phyloP scores from a whole-genome alignment of 1,284 basidiomycete genomes.

The Meira miltonrushii region DNA sequence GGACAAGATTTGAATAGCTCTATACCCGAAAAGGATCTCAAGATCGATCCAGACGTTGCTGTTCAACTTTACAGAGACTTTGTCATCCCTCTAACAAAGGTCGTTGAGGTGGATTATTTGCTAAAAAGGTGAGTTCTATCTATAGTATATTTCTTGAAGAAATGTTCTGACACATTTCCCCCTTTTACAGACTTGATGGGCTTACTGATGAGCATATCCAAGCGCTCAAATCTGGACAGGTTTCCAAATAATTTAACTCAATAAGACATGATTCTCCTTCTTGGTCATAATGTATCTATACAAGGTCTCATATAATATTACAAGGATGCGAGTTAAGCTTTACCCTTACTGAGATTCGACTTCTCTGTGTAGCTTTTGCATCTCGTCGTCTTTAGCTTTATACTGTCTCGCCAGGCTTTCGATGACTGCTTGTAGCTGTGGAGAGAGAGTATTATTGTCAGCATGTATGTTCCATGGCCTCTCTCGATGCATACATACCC shows the following conservation, averaged over 20 bases:
- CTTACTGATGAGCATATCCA: conserved; percentile 1
- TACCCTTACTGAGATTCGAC: background rate
- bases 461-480: background rate
- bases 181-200: conserved; percentile 5
- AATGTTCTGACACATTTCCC: background rate
- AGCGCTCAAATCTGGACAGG: background rate
- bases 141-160: background rate
- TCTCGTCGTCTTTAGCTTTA: conserved; percentile 44
- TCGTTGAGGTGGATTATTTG: conserved; percentile 73
- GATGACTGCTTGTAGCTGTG: conserved; percentile 44
- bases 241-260: background rate
- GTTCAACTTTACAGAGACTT: conserved; percentile 87
- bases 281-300: background rate
- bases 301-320: background rate
- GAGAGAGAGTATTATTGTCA: background rate
- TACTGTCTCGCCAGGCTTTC: conserved; percentile 48
- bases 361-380: conserved; percentile 31
- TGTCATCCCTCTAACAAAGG: conserved; percentile 94
- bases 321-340: background rate
- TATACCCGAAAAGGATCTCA: conserved; percentile 47
- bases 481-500: conserved; percentile 27
- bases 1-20: conserved; percentile 72
- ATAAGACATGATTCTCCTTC: too few species aligned
- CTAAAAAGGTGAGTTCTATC: conserved; percentile 22
- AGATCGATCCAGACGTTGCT: conserved; percentile 89